Evolutionary conservation across 2,329 filamentous ascomycete species (phyloP), one percentile per base, ranked within the genome.

Genomic region (Fusarium sp.): DNA sequence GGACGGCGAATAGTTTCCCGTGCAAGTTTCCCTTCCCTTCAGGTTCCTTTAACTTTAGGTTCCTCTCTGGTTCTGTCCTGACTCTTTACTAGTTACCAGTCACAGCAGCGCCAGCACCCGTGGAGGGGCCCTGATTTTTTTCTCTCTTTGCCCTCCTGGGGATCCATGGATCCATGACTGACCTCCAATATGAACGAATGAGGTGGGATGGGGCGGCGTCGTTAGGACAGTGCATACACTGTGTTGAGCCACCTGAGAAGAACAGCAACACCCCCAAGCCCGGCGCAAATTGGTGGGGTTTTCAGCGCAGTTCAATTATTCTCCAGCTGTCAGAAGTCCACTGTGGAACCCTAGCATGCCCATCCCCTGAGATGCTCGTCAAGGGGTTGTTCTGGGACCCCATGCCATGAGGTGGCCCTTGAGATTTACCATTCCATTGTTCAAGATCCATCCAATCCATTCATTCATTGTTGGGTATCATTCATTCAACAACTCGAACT

Each of bases 91-190:
- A 56, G 49, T 42, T 55, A 55, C 48, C 45, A 62, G 48, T n/a
- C 35, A 44, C 52, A 44, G 15, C 48, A 52, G 49, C 44, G 26
- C 24, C 39, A 42, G 39, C 26, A 48, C 3, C 28, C 24, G 14
- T n/a, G 42, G 63, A 73, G 75, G 75, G 73, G 75, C 68, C 66
- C 56, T 77, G 75, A 75, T 75, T 75, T 72, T 73, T 75, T 68
- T 6, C 52, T 42, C 45, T 28, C 26, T 28, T 7, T 35, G 28
- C 57, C 41, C 51, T 54, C 56, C 62, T 45, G 45, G 44, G 61
- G 61, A 60, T 54, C 51, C 41, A 54, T 52, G 33, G 10, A 52
- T 54, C 49, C 55, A 58, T 68, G 28, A 63, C 42, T 66, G 28
- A 45, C 42, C 47, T 28, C 49, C 59, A 58, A 58, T 47, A 42